phyloP scores from a whole-genome alignment of 139 green algal species.

The Picochlorum sp. region DNA sequence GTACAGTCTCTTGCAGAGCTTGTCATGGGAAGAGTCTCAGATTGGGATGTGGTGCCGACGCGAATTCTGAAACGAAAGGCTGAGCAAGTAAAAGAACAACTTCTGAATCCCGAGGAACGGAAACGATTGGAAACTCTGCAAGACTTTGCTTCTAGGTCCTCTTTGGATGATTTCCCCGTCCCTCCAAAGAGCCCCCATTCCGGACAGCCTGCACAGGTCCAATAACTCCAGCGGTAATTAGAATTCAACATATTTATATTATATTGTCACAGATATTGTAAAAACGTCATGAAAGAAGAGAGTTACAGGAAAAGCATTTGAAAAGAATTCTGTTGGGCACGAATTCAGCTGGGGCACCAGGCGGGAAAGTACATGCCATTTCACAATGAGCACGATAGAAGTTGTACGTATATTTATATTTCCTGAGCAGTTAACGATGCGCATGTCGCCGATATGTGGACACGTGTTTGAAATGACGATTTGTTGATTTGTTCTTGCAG shows the following conservation, averaged over 20 bases:
- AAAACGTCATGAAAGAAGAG: too few species aligned
- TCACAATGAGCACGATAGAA: constrained; percentile 1
- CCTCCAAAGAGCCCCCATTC: too few species aligned
- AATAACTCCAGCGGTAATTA: too few species aligned
- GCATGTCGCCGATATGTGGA: too few species aligned
- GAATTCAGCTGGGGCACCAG: neutral
- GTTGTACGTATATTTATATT: neutral
- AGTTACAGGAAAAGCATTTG: too few species aligned
- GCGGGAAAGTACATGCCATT: neutral
- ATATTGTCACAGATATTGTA: too few species aligned
- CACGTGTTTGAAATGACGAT: too few species aligned
- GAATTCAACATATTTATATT: too few species aligned
- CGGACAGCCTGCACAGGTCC: too few species aligned
- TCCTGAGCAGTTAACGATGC: neutral
- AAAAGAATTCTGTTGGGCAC: too few species aligned
- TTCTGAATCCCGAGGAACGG: constrained; percentile 18
- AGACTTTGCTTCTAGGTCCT: neutral
- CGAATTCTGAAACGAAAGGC: constrained; percentile 14
- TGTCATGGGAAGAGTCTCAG: constrained; percentile 37
- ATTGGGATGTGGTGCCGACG: constrained; percentile 29
- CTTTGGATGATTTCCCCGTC: constrained; percentile 5
- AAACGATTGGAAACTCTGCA: constrained; percentile 19
- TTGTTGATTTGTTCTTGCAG: constrained; percentile 25
- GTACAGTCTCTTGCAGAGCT: constrained; percentile 32
- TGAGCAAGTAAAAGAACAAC: constrained; percentile 24